Base-by-base conservation (phyloP, 1,139 yeast genomes). In the Entelexis paramagnoliae region DNA sequence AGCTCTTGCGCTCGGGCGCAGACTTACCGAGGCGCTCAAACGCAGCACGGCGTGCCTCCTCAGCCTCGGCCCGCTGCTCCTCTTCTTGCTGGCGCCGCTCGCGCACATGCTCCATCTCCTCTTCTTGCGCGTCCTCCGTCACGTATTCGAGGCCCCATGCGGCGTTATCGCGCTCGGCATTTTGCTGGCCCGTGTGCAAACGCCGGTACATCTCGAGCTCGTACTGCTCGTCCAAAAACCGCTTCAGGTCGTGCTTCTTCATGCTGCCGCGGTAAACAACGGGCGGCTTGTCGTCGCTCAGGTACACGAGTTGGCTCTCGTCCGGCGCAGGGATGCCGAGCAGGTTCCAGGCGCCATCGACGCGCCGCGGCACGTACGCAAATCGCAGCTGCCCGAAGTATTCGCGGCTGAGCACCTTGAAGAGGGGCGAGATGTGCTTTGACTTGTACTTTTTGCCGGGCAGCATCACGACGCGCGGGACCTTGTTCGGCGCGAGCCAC, bases 341-440 rank as follows among this genome's bases (percentile, higher is more conserved):
- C 48, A 56, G 51, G 41, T 50, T 55, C 62, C 60, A 58, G 13
- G 59, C 52, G 22, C 61, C 61, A 33, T 52, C 62, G 24, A 59
- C 59, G 34, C 60, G 60, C 40, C 66, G 59, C 19, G 67, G 59
- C 9, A 62, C 55, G 47, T 56, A 56, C 32, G 61, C 78, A 52
- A 79, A 72, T 24, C 75, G 73, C 4, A 74, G 61, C 29, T 60
- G 59, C 2, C 72, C 76, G 43, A 83, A 66, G 47, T 59, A 84
- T 62, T 89, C 96, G 51, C 84, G 74, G 4, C 95, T 91, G 59
- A 89, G 69, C 1, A 86, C 72, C 65, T 84, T 86, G 64, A 77
- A 75, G 55, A 83, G 65, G 0, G 91, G 79, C 16, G 89, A 77
- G 6, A 80, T 68, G 44, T 68, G 17, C 41, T 52, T 59, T 20